phyloP scores from a whole-genome alignment of 495 filamentous ascomycete species.

The Podospora conica region DNA sequence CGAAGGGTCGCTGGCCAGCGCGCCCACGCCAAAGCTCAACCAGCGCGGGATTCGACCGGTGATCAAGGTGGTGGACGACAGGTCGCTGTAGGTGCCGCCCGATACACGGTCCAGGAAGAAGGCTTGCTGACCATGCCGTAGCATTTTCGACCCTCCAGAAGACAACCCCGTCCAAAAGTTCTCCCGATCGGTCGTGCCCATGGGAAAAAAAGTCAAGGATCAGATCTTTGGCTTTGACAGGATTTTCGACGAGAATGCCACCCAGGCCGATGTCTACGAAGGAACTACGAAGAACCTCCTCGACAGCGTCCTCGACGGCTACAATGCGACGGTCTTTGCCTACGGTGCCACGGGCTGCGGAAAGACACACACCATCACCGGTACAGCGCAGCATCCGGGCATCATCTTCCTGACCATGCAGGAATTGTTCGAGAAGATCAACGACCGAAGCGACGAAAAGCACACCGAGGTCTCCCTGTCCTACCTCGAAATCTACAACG shows the following conservation, averaged over 20 bases:
- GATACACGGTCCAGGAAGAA: not conserved
- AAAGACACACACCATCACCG: slow-evolving; percentile 94
- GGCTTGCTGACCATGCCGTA: slow-evolving; percentile 30
- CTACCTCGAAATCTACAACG: slow-evolving; percentile 98
- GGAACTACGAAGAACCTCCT: slow-evolving; percentile 81
- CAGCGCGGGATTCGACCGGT: slow-evolving; percentile 84
- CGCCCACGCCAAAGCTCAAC: slow-evolving; percentile 74
- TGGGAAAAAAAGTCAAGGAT: slow-evolving; percentile 90
- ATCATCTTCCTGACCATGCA: slow-evolving; percentile 99
- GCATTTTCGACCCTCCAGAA: slow-evolving; percentile 95
- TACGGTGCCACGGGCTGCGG: slow-evolving; percentile 98
- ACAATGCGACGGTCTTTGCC: slow-evolving; percentile 98
- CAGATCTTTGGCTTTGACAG: slow-evolving; percentile 96
- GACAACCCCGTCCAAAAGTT: slow-evolving; percentile 93
- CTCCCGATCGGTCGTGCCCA: slow-evolving; percentile 70
- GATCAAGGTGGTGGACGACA: slow-evolving; percentile 94
- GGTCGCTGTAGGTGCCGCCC: slow-evolving; percentile 69
- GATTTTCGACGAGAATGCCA: slow-evolving; percentile 93
- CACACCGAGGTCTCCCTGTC: slow-evolving; percentile 85
- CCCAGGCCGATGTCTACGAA: slow-evolving; percentile 93
- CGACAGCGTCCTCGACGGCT: slow-evolving; percentile 93
- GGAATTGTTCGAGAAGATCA: slow-evolving; percentile 91
- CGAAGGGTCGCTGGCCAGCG: slow-evolving; percentile 84
- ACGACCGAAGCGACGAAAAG: slow-evolving; percentile 79
- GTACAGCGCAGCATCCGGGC: slow-evolving; percentile 85